A percentile compares a stretch with the other conserved stretches of the same genome.
phyloP scores from a whole-genome alignment of 2,329 filamentous ascomycete genomes.

The Colletotrichum lentis region DNA sequence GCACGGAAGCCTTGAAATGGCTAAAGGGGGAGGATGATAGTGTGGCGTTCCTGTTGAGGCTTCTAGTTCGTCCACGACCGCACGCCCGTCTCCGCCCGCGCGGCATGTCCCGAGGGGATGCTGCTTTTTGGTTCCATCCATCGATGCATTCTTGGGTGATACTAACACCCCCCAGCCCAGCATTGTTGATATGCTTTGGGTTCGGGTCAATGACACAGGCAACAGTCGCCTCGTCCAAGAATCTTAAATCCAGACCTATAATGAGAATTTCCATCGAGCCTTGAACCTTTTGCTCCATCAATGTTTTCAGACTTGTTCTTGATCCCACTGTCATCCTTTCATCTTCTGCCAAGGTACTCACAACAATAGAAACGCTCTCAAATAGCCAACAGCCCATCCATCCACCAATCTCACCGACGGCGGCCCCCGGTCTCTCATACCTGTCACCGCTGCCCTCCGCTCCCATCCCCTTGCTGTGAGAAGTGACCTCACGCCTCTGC shows the following conservation, averaged over 20 bases:
- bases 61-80: conserved; percentile 30
- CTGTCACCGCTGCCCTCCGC: conserved; percentile 7
- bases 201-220: conserved; percentile 12
- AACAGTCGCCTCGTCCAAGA: conserved; percentile 27
- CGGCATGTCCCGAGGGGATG: too few species aligned
- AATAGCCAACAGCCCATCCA: neutral
- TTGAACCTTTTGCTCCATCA: neutral
- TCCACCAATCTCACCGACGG: neutral
- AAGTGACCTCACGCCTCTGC: conserved; percentile 27
- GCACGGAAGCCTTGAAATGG: neutral
- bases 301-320: neutral
- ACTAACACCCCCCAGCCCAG: neutral
- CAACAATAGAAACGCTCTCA: too few species aligned
- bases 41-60: conserved; percentile 26
- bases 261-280: neutral
- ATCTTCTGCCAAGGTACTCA: too few species aligned
- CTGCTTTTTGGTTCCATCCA: conserved; percentile 1
- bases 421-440: neutral
- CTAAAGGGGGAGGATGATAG: conserved; percentile 11
- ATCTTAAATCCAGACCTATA: neutral
- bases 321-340: too few species aligned
- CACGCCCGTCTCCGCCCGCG: conserved; percentile 1
- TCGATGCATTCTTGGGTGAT: neutral
- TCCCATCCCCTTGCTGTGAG: neutral
- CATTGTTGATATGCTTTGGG: conserved; percentile 22